These are phyloP conservation scores for Ceratocystiopsis minuta DNA, from an alignment of 2,329 filamentous ascomycete species.

Conservation along the genomic window DNA sequence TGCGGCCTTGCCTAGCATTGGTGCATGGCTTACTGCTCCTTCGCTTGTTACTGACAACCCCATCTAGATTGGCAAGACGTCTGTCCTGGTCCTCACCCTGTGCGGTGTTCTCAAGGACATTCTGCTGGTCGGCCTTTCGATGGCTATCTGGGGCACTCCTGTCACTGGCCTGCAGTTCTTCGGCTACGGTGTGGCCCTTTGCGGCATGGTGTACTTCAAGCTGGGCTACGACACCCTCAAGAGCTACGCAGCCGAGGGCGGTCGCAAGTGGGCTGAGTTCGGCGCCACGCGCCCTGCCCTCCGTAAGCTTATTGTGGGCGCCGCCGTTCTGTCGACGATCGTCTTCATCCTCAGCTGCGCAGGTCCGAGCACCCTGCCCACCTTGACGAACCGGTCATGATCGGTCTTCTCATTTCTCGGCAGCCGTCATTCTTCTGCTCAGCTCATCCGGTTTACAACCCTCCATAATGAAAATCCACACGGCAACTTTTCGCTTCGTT, in stretches of 20 bases:
- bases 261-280: slow-evolving; percentile 73
- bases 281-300: slow-evolving; percentile 58
- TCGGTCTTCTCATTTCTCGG: background rate
- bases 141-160: slow-evolving; percentile 64
- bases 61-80: slow-evolving; percentile 66
- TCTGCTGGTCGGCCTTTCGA: slow-evolving; percentile 60
- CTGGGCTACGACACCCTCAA: slow-evolving; percentile 68
- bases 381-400: slow-evolving; percentile 4
- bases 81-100: slow-evolving; percentile 68
- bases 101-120: slow-evolving; percentile 82
- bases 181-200: slow-evolving; percentile 64
- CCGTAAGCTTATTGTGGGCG: slow-evolving; percentile 60
- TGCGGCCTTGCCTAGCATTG: background rate
- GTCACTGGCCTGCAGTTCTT: slow-evolving; percentile 64
- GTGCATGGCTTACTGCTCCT: too few relatives aligned
- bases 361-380: slow-evolving; percentile 5
- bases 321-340: slow-evolving; percentile 40
- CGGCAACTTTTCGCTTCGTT: too few relatives aligned
- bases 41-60: background rate
- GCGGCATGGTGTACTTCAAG: slow-evolving; percentile 73
- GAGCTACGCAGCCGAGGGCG: slow-evolving; percentile 54
- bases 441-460: background rate
- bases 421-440: too few relatives aligned
- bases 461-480: too few relatives aligned
- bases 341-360: slow-evolving; percentile 46